Evolutionary conservation across 208 protist species (phyloP), one percentile per base, ranked within the genome.

Genomic region (Wallacemonas sp.): DNA sequence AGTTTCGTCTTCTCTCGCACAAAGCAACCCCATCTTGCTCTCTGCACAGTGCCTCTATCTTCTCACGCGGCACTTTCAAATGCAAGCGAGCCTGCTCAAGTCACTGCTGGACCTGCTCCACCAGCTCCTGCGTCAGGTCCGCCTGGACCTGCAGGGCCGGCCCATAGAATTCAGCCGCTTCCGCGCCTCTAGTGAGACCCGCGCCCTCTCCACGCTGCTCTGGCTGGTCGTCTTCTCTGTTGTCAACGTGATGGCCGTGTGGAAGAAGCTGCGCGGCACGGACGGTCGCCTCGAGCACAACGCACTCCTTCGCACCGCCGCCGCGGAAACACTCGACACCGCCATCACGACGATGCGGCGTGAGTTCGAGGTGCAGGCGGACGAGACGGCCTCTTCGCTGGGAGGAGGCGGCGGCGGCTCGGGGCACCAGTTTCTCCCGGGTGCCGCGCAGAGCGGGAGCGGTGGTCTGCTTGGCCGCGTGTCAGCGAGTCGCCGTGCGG

Each of bases 61-160:
- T 12, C 51, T 96, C 46, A 94, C 90, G 24, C 84, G 87, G 15
- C 87, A 96, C 71, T 96, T 94, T 58, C 90, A 96, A 71, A 79
- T 93, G 78, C 70, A 78, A 30, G 59, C 69, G 55, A 75, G 59
- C 24, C 75, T 90, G 45, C 68, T 95, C 30, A 80, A 81, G 61
- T 77, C 86, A 45, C 45, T 79, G 2, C 75, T 81, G 14, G 68
- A 33, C 28, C 39, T 93, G 1, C 31, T 94, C 12, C 80, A 89
- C 36, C 31, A 74, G 21, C 64, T 91, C 14, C 49, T 87, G 11
- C 53, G 70, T 17, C 60, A 77, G n/a, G 45, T 86, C 11, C 68
- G 69, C 26, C 47, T 59, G 8, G 71, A 74, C 9, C 66, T 74
- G 19, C 64, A 62, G 8, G 49, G 72, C 17, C 70, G 67, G 2